These are phyloP conservation scores for Talaromyces nanjingensis DNA, from an alignment of 495 filamentous ascomycete genomes.

Conservation along the genomic window DNA sequence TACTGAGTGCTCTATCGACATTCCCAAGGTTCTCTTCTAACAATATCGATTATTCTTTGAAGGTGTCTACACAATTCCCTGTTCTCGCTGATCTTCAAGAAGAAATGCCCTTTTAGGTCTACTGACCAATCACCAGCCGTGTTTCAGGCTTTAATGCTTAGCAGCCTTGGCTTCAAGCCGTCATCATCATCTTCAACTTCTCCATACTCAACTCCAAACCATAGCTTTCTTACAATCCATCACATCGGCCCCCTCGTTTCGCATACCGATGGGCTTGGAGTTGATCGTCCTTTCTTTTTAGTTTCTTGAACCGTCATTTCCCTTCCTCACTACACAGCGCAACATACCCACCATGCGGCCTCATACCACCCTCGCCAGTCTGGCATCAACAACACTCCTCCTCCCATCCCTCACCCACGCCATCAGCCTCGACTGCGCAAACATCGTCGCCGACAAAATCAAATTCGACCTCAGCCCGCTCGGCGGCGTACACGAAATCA, in stretches of 20 bases:
- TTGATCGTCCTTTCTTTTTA: background rate
- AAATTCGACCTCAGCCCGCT: slow-evolving; percentile 61
- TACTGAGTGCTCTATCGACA: background rate
- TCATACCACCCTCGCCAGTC: slow-evolving; percentile 14
- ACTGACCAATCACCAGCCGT: background rate
- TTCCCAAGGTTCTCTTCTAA: background rate
- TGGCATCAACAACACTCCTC: slow-evolving; percentile 16
- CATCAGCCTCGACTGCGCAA: slow-evolving; percentile 53
- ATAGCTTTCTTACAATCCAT: background rate
- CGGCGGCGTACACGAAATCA: slow-evolving; percentile 69
- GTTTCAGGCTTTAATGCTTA: background rate
- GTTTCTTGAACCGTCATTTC: background rate
- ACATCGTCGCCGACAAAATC: slow-evolving; percentile 49
- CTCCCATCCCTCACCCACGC: slow-evolving; percentile 37
- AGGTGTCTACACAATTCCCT: background rate
- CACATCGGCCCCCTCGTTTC: background rate
- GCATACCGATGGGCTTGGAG: background rate
- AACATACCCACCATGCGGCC: slow-evolving; percentile 30
- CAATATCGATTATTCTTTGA: no score
- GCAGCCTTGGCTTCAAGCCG: background rate
- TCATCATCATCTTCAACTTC: background rate
- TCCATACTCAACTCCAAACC: background rate
- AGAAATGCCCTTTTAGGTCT: background rate
- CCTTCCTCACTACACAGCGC: background rate
- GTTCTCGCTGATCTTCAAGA: background rate